Evolutionary conservation across 208 protist species (phyloP).

Genomic region (Acanthamoeba healyi): DNA sequence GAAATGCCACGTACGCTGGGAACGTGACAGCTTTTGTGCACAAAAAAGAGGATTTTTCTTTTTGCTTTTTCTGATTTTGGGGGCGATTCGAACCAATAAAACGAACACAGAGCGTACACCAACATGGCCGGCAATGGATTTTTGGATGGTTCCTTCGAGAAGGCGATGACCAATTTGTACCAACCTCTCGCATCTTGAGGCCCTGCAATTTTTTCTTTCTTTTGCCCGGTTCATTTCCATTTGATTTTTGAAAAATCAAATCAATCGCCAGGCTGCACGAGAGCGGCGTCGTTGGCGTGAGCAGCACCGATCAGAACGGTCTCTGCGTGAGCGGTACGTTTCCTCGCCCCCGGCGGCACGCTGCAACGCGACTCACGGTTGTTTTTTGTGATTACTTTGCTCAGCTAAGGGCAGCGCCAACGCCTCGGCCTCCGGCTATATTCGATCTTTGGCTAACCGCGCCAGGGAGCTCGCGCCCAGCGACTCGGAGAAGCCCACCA

Average conservation of each 20-base stretch:
- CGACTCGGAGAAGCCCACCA: conserved; percentile 51
- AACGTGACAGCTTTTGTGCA: background rate
- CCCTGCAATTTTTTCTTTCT: too few species aligned
- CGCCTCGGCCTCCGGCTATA: conserved; percentile 36
- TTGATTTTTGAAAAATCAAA: too few species aligned
- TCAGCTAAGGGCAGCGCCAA: conserved; percentile 72
- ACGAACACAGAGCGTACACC: background rate
- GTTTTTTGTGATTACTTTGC: background rate
- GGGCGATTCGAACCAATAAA: background rate
- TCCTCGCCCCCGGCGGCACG: too few species aligned
- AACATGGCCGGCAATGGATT: conserved; percentile 36
- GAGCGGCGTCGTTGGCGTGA: conserved; percentile 58
- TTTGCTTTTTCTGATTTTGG: background rate
- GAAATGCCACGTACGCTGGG: background rate
- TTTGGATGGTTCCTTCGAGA: conserved; percentile 1
- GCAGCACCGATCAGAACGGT: conserved; percentile 15
- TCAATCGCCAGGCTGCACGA: conserved; percentile 36
- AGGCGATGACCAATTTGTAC: conserved; percentile 27
- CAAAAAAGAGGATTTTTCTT: background rate
- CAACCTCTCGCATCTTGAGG: too few species aligned
- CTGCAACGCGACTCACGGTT: too few species aligned
- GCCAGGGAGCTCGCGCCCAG: conserved; percentile 9
- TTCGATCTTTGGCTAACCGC: conserved; percentile 45
- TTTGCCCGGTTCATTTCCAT: too few species aligned
- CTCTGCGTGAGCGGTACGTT: conserved; percentile 66